These are phyloP conservation scores for Ceratocystis colombiana DNA, from an alignment of 2,329 filamentous ascomycete genomes.

Conservation along the genomic window DNA sequence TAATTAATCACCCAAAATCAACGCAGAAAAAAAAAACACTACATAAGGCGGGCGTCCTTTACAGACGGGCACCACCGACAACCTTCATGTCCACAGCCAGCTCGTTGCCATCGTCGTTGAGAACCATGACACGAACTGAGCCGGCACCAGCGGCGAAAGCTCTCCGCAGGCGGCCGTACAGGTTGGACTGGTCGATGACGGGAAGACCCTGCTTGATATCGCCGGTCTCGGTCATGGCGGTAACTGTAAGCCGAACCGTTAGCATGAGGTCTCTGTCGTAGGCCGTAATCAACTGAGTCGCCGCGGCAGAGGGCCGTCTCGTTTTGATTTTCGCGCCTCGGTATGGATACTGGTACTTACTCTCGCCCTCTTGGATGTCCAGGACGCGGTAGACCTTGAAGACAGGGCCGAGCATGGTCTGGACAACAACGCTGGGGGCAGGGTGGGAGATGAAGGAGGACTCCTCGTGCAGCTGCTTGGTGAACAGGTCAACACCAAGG, in stretches of 20 bases:
- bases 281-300: slow-evolving; percentile 9
- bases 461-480: slow-evolving; percentile 98
- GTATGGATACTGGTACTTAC: slow-evolving; percentile 26
- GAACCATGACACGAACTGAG: slow-evolving; percentile 87
- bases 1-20: slow-evolving; percentile 20
- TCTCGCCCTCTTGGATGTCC: slow-evolving; percentile 74
- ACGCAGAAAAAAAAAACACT: slow-evolving; percentile 18
- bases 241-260: slow-evolving; percentile 40
- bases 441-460: slow-evolving; percentile 96
- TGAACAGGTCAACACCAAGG: slow-evolving; percentile 99
- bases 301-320: neutral
- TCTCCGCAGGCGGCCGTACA: slow-evolving; percentile 68
- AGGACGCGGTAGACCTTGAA: slow-evolving; percentile 99
- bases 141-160: slow-evolving; percentile 88
- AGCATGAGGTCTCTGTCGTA: slow-evolving; percentile 25
- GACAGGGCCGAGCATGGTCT: slow-evolving; percentile 98
- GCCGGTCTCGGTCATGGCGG: slow-evolving; percentile 97
- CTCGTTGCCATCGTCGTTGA: slow-evolving; percentile 86
- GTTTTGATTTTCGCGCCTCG: slow-evolving; percentile 8
- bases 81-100: slow-evolving; percentile 98
- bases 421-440: slow-evolving; percentile 87
- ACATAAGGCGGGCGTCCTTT: slow-evolving; percentile 32
- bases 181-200: slow-evolving; percentile 88
- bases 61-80: slow-evolving; percentile 68
- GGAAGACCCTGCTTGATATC: slow-evolving; percentile 94